These are phyloP conservation scores for Herpotrichia juniperi DNA, from an alignment of 2,329 filamentous ascomycete species.

Conservation along the genomic window DNA sequence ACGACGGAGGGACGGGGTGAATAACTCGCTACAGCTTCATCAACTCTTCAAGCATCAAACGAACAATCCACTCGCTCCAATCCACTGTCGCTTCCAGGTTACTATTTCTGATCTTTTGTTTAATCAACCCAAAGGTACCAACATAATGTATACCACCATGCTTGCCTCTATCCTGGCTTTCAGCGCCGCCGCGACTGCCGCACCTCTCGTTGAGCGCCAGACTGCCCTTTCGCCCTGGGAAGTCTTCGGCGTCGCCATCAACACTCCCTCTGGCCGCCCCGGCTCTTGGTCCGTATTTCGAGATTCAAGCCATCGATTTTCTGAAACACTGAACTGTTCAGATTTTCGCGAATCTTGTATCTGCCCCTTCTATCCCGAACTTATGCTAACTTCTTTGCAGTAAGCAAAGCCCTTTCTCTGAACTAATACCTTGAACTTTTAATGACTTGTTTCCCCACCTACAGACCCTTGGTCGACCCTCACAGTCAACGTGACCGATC, in stretches of 20 bases:
- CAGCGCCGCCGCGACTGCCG: conserved; percentile 6
- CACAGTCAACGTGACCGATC: conserved; percentile 31
- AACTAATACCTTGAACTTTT: too few species aligned
- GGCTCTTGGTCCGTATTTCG: too few species aligned
- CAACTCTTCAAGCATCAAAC: neutral
- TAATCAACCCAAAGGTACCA: neutral
- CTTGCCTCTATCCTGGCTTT: conserved; percentile 12
- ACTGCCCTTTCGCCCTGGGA: conserved; percentile 24
- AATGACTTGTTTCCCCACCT: too few species aligned
- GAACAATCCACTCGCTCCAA: neutral
- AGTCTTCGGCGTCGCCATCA: conserved; percentile 17
- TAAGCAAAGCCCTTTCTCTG: too few species aligned
- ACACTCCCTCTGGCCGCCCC: conserved; percentile 24
- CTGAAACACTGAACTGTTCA: too few species aligned
- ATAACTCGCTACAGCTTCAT: neutral
- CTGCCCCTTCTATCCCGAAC: too few species aligned
- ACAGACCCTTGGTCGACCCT: conserved; percentile 28
- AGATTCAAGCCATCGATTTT: too few species aligned
- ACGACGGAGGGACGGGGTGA: neutral
- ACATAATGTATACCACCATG: conserved; percentile 3
- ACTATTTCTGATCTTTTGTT: neutral
- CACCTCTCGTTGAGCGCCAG: conserved; percentile 16
- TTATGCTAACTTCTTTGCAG: too few species aligned
- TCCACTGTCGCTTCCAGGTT: neutral
- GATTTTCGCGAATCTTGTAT: too few species aligned